Evolutionary conservation across 805 yeast genomes (phyloP).

Genomic region (Saturnispora mendoncae): DNA sequence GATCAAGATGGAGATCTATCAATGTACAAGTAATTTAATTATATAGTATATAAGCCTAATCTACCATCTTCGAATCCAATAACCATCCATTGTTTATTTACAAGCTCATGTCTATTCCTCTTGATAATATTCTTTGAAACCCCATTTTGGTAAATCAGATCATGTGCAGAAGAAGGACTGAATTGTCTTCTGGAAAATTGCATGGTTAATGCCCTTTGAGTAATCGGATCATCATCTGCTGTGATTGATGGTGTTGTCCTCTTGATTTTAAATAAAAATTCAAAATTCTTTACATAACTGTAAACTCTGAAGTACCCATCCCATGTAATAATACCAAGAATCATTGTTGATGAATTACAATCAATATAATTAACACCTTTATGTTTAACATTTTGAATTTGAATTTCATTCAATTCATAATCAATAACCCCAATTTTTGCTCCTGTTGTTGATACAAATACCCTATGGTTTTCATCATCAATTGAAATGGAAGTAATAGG

Average conservation of each 20-base stretch:
- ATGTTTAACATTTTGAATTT: conserved; percentile 24
- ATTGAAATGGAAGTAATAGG: conserved; percentile 41
- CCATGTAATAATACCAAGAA: conserved; percentile 41
- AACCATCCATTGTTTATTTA: conserved; percentile 22
- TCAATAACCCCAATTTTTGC: conserved; percentile 22
- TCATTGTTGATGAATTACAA: conserved; percentile 16
- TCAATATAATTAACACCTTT: conserved; percentile 31
- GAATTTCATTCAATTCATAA: neutral
- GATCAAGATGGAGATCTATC: conserved; percentile 17
- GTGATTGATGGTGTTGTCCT: conserved; percentile 23
- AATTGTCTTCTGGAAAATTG: conserved; percentile 20
- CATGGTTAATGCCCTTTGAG: conserved; percentile 5
- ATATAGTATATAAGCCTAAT: conserved; percentile 19
- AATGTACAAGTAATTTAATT: neutral
- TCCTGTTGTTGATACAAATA: conserved; percentile 43
- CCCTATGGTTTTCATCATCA: conserved; percentile 19
- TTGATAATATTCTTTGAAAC: conserved; percentile 26
- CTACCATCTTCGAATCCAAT: conserved; percentile 30
- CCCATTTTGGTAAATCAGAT: conserved; percentile 23
- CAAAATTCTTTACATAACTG: conserved; percentile 16
- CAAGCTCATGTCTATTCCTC: conserved; percentile 21
- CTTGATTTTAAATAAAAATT: conserved; percentile 21
- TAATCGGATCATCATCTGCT: neutral
- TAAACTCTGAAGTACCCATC: conserved; percentile 37
- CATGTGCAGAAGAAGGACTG: conserved; percentile 8